Base-by-base conservation (phyloP, 1,284 basidiomycete species). In the Malassezia brasiliensis region DNA sequence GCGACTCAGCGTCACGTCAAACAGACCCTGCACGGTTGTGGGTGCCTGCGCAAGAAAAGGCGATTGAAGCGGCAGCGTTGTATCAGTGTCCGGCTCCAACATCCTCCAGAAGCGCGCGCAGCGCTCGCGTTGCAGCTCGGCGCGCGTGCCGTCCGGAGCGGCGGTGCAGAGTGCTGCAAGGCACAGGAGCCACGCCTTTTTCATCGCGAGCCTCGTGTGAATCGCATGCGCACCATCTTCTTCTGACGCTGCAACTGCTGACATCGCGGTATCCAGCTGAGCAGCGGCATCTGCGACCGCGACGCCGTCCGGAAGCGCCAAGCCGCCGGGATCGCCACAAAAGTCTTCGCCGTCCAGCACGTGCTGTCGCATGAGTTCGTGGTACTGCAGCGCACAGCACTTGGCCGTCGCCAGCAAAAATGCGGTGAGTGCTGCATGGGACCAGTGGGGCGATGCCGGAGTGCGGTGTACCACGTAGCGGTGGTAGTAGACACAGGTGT, bases 281-380 rank as follows among this genome's bases (percentile, higher is more conserved):
- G 34, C 7, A 0, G 20, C 49, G n/a, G 40, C 9, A 0, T 15
- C n/a, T 5, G 14, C 12, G 15, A 30, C 38, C 10, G 17, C 44
- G 2, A 48, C 30, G n/a, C 38, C 55, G 20, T 52, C 50, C 8
- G 49, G 48, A 3, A 56, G 28, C 10, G 42, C 36, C 5, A 52
- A 19, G 37, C 50, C 39, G 17, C 50, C 50, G 6, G 34, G 34
- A n/a, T 57, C 55, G 22, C 55, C 49, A 22, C 11, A n/a, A 46
- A 52, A 57, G 47, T 57, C 55, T 17, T 57, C 55, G 22, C 37
- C 53, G 36, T 57, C 55, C 8, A 48, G 8, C 14, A 57, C 50
- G n/a, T 38, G 36, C 10, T 52, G 35, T 2, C 34, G 42, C 38
- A 47, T 40, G 28, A 57, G 47, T 19, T 57, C 55, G 45, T 44